Percentiles rank a stretch among this genome's conserved stretches.
Evolutionary conservation across 495 filamentous ascomycete genomes (phyloP).

Genomic region (Aspergillus baeticus): DNA sequence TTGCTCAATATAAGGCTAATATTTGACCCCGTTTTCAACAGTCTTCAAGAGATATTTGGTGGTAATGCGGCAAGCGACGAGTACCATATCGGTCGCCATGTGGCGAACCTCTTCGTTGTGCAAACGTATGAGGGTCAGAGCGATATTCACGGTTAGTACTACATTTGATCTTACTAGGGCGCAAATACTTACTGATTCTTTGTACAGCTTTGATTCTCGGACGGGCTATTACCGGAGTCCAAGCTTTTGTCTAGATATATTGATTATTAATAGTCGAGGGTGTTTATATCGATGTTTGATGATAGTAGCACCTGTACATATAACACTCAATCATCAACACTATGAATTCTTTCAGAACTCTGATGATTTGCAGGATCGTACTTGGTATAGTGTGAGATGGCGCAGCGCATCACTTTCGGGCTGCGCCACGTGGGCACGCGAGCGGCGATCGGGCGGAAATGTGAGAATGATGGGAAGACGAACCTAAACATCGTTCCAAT

Average conservation of each 20-base stretch:
- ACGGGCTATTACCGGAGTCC: conserved; percentile 67
- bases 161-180: conserved; percentile 9
- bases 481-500: too few relatives aligned
- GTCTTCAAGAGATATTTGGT: conserved; percentile 92
- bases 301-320: conserved; percentile 4
- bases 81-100: conserved; percentile 91
- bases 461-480: background rate
- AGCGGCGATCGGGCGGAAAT: background rate
- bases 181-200: conserved; percentile 21
- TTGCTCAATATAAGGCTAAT: background rate
- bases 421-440: conserved; percentile 21
- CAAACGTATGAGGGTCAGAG: conserved; percentile 98
- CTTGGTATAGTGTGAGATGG: background rate
- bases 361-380: too few relatives aligned
- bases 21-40: conserved; percentile 26
- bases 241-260: conserved; percentile 57
- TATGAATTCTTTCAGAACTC: too few relatives aligned
- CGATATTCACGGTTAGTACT: conserved; percentile 83
- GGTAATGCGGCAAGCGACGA: conserved; percentile 97
- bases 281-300: background rate
- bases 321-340: background rate
- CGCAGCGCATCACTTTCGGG: conserved; percentile 20
- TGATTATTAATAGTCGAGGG: background rate
- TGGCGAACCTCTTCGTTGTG: conserved; percentile 94
- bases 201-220: conserved; percentile 62